These are phyloP conservation scores for Biscogniauxia marginata DNA, from an alignment of 2,329 filamentous ascomycete genomes.

Conservation along the genomic window DNA sequence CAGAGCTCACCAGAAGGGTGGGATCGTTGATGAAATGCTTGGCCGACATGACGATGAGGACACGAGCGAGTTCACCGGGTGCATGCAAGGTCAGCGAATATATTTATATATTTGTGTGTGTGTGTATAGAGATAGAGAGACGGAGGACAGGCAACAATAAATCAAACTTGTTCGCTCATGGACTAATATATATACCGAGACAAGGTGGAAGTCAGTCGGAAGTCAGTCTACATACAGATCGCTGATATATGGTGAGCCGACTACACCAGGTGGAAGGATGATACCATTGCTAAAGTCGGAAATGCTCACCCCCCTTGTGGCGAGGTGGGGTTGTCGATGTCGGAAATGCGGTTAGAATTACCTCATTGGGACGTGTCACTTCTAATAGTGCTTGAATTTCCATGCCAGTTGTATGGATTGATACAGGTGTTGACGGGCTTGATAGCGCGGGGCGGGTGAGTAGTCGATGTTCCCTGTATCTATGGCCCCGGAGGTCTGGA, in stretches of 20 bases:
- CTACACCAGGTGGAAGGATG: background rate
- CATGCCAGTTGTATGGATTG: background rate
- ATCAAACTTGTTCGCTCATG: background rate
- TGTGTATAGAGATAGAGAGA: background rate
- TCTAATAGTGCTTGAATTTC: background rate
- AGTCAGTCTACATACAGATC: background rate
- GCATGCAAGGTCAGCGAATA: background rate
- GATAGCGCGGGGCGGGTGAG: background rate
- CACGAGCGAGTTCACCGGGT: background rate
- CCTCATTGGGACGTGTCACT: background rate
- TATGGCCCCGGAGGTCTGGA: no score
- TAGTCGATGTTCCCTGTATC: no score
- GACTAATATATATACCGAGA: background rate
- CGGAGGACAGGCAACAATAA: background rate
- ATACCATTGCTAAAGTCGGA: background rate
- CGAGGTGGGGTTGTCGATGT: background rate
- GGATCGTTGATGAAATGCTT: slow-evolving; percentile 93
- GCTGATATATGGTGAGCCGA: background rate
- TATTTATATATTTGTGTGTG: no score
- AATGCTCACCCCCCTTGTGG: background rate
- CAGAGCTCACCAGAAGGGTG: slow-evolving; percentile 71
- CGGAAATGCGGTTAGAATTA: background rate
- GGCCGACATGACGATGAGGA: slow-evolving; percentile 43
- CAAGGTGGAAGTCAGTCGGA: background rate
- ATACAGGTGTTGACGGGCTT: background rate